Percentiles rank a stretch among this genome's conserved stretches.
phyloP scores from a whole-genome alignment of 2,329 filamentous ascomycete genomes.

The Fusarium mangiferae region DNA sequence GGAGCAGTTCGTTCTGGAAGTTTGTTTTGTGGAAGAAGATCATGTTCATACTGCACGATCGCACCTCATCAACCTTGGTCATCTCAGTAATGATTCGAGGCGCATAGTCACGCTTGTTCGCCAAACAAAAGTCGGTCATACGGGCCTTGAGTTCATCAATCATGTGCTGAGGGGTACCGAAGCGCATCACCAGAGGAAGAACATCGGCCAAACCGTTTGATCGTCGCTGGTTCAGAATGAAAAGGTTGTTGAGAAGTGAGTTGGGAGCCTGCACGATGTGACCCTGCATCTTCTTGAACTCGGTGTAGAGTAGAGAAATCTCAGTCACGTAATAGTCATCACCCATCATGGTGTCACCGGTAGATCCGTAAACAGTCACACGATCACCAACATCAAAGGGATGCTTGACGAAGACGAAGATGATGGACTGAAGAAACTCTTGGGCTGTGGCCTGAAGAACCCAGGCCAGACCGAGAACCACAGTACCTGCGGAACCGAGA shows the following conservation, averaged over 20 bases:
- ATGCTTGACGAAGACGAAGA: conserved; percentile 97
- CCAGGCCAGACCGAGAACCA: conserved; percentile 91
- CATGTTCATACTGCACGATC: conserved; percentile 88
- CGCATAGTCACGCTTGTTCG: conserved; percentile 91
- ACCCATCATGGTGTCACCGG: conserved; percentile 78
- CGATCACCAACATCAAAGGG: conserved; percentile 96
- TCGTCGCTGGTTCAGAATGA: conserved; percentile 93
- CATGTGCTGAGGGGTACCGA: conserved; percentile 84
- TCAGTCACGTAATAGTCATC: conserved; percentile 98
- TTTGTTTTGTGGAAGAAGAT: conserved; percentile 98
- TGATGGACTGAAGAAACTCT: conserved; percentile 91
- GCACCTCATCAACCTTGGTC: conserved; percentile 80
- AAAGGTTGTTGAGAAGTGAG: conserved; percentile 89
- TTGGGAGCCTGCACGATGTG: conserved; percentile 97
- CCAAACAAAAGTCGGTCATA: conserved; percentile 83
- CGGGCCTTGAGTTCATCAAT: conserved; percentile 84
- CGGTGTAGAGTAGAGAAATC: conserved; percentile 91
- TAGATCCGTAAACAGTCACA: conserved; percentile 90
- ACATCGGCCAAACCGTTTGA: conserved; percentile 90
- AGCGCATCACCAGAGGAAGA: conserved; percentile 84
- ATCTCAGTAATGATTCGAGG: conserved; percentile 88
- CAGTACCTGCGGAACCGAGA: conserved; percentile 87
- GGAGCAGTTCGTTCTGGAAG: conserved; percentile 93
- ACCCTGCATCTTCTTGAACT: conserved; percentile 99
- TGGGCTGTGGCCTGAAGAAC: conserved; percentile 91